Percentiles rank a stretch among this genome's conserved stretches.
These are phyloP conservation scores for Apiospora arundinis DNA, from an alignment of 2,329 filamentous ascomycete species.

Conservation along the genomic window DNA sequence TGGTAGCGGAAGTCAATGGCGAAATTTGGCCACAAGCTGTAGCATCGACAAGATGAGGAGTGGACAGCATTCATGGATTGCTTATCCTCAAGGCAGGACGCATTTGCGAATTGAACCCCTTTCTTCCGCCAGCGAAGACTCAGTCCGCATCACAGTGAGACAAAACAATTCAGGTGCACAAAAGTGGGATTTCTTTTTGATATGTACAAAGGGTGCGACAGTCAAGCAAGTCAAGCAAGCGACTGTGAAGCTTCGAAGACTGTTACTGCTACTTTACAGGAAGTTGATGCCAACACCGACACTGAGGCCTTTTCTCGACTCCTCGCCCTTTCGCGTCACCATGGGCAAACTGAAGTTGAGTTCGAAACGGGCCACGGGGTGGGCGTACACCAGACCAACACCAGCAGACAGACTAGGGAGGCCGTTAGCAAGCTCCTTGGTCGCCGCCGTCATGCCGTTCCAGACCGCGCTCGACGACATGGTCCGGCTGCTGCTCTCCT, in stretches of 20 bases:
- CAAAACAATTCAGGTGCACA: not conserved
- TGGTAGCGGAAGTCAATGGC: too few relatives aligned
- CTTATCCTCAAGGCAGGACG: too few relatives aligned
- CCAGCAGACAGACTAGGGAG: constrained; percentile 87
- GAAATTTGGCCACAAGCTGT: too few relatives aligned
- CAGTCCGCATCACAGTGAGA: not conserved
- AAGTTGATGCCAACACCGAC: constrained; percentile 98
- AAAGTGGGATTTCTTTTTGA: not conserved
- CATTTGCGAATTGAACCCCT: too few relatives aligned
- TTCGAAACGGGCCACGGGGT: constrained; percentile 92
- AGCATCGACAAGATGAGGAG: too few relatives aligned
- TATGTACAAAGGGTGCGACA: not conserved
- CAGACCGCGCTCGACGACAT: constrained; percentile 54
- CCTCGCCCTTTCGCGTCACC: constrained; percentile 81
- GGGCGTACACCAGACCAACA: constrained; percentile 90
- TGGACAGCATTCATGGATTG: too few relatives aligned
- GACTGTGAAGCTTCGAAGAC: not conserved
- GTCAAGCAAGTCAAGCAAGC: not conserved
- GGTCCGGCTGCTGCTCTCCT: constrained; percentile 31
- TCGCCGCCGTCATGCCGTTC: constrained; percentile 62
- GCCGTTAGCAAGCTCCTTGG: constrained; percentile 75
- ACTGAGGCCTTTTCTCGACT: constrained; percentile 87
- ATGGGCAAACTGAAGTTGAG: constrained; percentile 93
- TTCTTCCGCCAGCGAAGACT: too few relatives aligned
- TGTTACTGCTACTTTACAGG: constrained; percentile 61